A percentile compares a stretch with the other conserved stretches of the same genome.
Conservation (phyloP, 208 protist species). For the Strigomonas galati region DNA sequence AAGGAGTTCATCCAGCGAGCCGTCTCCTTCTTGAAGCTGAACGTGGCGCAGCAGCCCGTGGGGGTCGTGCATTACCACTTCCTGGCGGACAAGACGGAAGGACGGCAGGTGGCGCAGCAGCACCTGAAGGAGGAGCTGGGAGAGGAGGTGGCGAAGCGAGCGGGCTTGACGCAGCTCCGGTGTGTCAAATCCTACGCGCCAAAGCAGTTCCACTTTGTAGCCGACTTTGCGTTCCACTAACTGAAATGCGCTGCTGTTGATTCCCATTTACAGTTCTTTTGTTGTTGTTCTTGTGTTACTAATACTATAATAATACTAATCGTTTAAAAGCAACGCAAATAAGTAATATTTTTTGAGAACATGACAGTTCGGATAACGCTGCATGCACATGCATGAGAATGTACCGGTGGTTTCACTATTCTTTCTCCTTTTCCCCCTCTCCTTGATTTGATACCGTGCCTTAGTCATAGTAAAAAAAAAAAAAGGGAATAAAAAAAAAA, state of each 20-base stretch:
- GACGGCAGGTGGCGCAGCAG: constrained; percentile 20
- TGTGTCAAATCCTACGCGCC: constrained; percentile 90
- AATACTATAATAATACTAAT: too few relatives aligned
- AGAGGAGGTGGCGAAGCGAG: constrained; percentile 22
- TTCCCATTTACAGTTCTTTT: neutral
- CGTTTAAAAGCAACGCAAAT: too few relatives aligned
- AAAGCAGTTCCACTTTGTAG: constrained; percentile 83
- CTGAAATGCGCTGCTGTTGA: neutral
- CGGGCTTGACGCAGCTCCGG: constrained; percentile 44
- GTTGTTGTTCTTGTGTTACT: too few relatives aligned
- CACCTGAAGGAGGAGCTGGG: constrained; percentile 58
- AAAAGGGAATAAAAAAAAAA: constrained; percentile 2
- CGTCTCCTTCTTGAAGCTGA: constrained; percentile 61
- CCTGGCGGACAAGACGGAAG: constrained; percentile 52
- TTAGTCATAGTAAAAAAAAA: neutral
- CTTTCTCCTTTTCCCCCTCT: neutral
- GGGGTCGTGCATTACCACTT: constrained; percentile 90
- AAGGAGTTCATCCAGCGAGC: constrained; percentile 75
- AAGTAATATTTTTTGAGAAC: too few relatives aligned
- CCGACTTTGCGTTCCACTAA: constrained; percentile 57
- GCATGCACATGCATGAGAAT: too few relatives aligned
- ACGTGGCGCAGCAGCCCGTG: constrained; percentile 17
- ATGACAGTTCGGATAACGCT: too few relatives aligned
- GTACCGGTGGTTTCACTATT: neutral
- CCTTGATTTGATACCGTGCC: neutral